Conservation (phyloP, 1,139 yeast species). For the Hemisphaericaspora lyxosophila region DNA sequence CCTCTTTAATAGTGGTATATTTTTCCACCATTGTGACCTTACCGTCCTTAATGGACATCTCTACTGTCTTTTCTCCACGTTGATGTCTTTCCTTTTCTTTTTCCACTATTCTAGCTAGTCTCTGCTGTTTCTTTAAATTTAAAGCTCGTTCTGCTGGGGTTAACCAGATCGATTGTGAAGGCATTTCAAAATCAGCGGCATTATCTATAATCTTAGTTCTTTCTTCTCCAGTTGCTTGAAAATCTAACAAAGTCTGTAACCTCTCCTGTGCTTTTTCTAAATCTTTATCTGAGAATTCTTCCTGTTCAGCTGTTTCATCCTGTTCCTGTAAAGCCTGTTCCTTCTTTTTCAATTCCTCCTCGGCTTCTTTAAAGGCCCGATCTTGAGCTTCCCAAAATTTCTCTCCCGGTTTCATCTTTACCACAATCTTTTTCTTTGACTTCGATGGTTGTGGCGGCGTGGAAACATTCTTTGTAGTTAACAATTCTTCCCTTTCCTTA, state of each 20-base stretch:
- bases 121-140: conserved; percentile 77
- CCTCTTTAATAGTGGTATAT: conserved; percentile 19
- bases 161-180: conserved; percentile 71
- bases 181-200: conserved; percentile 81
- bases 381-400: conserved; percentile 72
- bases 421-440: conserved; percentile 41
- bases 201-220: conserved; percentile 90
- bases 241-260: conserved; percentile 68
- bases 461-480: conserved; percentile 11
- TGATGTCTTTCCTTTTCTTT: conserved; percentile 62
- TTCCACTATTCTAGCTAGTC: conserved; percentile 61
- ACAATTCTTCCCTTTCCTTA: conserved; percentile 38
- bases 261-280: conserved; percentile 67
- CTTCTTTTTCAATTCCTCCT: conserved; percentile 32
- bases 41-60: conserved; percentile 80
- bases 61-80: conserved; percentile 70
- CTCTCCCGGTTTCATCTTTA: conserved; percentile 58
- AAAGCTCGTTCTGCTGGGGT: conserved; percentile 86
- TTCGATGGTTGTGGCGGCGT: conserved; percentile 16
- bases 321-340: conserved; percentile 34
- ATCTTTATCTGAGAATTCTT: conserved; percentile 45
- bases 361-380: conserved; percentile 55
- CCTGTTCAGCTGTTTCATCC: conserved; percentile 25
- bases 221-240: conserved; percentile 85
- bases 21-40: conserved; percentile 62